phyloP scores from a whole-genome alignment of 1,284 basidiomycete genomes.

The Afroboletus lepidellus region DNA sequence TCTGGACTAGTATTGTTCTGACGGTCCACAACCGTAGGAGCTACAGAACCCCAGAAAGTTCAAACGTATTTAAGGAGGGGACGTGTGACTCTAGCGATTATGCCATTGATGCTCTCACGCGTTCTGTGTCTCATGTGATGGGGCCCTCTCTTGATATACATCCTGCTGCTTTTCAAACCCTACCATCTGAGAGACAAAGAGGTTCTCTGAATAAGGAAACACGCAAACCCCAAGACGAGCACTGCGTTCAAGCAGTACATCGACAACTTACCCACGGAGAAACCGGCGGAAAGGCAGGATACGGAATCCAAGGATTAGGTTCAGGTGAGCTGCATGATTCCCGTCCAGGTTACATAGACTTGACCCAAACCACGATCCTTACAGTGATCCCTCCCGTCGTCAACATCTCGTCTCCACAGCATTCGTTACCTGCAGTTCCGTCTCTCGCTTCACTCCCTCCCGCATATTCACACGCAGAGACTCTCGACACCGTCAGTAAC shows the following conservation, averaged over 20 bases:
- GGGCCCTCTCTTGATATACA: background rate
- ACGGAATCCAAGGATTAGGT: conserved; percentile 18
- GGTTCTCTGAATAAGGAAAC: conserved; percentile 2
- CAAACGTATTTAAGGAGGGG: background rate
- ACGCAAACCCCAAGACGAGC: background rate
- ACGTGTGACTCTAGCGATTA: background rate
- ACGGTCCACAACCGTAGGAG: conserved; percentile 2
- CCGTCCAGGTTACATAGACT: background rate
- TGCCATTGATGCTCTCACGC: conserved; percentile 8
- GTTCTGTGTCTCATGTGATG: conserved; percentile 11
- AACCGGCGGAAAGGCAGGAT: background rate
- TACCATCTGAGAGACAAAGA: conserved; percentile 1
- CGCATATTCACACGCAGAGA: conserved; percentile 8
- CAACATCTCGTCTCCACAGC: conserved; percentile 7
- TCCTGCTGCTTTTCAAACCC: conserved; percentile 3
- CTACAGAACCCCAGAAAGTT: background rate
- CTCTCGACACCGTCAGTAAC: background rate
- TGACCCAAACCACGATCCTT: conserved; percentile 2
- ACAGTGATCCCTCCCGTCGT: conserved; percentile 3
- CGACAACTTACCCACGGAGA: conserved; percentile 10
- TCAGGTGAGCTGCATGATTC: conserved; percentile 17
- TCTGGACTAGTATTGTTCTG: background rate
- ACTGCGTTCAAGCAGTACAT: conserved; percentile 6
- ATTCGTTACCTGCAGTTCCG: background rate
- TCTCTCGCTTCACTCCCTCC: conserved; percentile 1